Evolutionary conservation across 78 protist genomes (phyloP).

Genomic region (Dictyostelium purpureum): DNA sequence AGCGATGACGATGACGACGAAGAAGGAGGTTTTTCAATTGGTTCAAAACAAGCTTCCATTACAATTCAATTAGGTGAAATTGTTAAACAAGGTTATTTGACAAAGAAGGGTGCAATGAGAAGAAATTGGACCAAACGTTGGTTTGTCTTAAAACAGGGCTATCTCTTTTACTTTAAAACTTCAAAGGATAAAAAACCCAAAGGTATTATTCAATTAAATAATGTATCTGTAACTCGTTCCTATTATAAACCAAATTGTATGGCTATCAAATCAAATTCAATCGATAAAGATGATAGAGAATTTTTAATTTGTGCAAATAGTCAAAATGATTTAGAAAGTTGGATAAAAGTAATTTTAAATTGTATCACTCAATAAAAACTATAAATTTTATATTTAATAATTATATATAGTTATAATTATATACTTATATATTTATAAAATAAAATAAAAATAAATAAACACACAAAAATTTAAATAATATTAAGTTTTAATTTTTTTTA

Average conservation of each 20-base stretch:
- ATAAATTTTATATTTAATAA: too few relatives aligned
- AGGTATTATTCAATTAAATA: slow-evolving; percentile 72
- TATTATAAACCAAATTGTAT: slow-evolving; percentile 68
- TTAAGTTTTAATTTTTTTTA: too few relatives aligned
- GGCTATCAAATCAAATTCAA: background rate
- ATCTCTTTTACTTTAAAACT: slow-evolving; percentile 78
- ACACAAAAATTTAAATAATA: too few relatives aligned
- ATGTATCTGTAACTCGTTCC: slow-evolving; percentile 39
- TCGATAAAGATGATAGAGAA: slow-evolving; percentile 36
- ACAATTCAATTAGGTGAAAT: slow-evolving; percentile 78
- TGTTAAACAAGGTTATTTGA: slow-evolving; percentile 71
- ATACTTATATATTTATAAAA: too few relatives aligned
- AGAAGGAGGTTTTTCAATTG: slow-evolving; percentile 59
- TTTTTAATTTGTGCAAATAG: slow-evolving; percentile 60
- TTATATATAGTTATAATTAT: too few relatives aligned
- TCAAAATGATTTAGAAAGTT: slow-evolving; percentile 48
- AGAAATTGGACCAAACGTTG: slow-evolving; percentile 81
- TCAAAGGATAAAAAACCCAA: slow-evolving; percentile 78
- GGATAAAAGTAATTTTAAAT: slow-evolving; percentile 25
- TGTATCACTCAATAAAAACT: slow-evolving; percentile 13
- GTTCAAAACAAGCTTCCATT: slow-evolving; percentile 57
- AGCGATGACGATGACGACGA: slow-evolving; percentile 20
- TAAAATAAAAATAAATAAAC: too few relatives aligned
- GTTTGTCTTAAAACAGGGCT: slow-evolving; percentile 70
- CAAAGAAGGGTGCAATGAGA: slow-evolving; percentile 79